Conservation (phyloP, 257 asterid species). For the Solanum lycopersicoides region DNA sequence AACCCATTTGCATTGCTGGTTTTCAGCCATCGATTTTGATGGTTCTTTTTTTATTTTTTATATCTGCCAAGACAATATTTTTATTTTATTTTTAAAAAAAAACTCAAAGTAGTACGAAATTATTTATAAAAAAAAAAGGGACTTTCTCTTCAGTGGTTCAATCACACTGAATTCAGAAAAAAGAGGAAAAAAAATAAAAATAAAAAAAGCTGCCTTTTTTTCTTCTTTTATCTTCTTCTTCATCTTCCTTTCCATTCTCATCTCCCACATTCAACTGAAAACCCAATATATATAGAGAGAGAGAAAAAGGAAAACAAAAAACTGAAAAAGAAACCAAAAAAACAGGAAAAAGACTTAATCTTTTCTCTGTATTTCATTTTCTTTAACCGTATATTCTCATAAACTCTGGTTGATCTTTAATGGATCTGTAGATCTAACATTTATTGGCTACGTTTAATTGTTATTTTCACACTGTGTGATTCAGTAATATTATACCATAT, state of each 20-base stretch:
- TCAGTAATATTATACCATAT: slow-evolving; percentile 5
- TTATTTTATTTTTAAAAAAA: not conserved
- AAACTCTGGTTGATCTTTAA: not conserved
- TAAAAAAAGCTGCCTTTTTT: not conserved
- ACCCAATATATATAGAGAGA: not conserved
- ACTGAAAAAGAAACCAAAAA: not conserved
- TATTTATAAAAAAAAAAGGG: not conserved
- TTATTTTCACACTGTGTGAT: slow-evolving; percentile 10
- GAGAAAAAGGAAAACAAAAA: not conserved
- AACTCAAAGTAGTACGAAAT: not conserved
- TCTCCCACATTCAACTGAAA: not conserved
- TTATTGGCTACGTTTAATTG: slow-evolving; percentile 16
- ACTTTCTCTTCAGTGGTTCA: not conserved
- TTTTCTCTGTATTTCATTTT: not conserved
- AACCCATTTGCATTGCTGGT: slow-evolving; percentile 9
- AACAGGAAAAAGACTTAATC: not conserved
- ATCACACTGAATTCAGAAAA: not conserved
- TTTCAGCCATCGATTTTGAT: slow-evolving; percentile 10
- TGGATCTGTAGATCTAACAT: slow-evolving; percentile 44
- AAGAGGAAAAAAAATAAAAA: not conserved
- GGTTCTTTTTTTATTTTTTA: not conserved
- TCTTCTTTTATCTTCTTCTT: slow-evolving; percentile 1
- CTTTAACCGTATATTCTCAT: not conserved
- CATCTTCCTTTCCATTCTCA: not conserved
- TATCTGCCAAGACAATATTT: not conserved